These are phyloP conservation scores for Termitomyces sp. DNA, from an alignment of 768 basidiomycete genomes.

Conservation along the genomic window DNA sequence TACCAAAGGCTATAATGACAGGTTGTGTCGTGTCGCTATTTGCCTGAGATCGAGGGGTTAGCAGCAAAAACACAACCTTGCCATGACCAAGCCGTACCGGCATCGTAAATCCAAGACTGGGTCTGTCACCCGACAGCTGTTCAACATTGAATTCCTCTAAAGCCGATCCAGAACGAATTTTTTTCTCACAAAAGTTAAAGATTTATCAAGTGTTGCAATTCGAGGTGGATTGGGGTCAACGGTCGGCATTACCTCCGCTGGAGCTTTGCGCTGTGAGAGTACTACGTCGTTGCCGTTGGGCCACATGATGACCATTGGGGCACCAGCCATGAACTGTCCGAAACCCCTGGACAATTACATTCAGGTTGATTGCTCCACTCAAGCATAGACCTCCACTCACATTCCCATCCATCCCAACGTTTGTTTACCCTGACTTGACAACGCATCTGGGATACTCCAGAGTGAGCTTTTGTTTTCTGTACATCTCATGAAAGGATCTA, in stretches of 20 bases:
- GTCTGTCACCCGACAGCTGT: slow-evolving; percentile 35
- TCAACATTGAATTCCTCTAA: slow-evolving; percentile 5
- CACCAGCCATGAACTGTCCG: slow-evolving; percentile 46
- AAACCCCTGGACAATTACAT: slow-evolving; percentile 43
- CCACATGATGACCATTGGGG: slow-evolving; percentile 76
- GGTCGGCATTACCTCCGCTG: slow-evolving; percentile 48
- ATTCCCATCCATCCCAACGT: slow-evolving; percentile 57
- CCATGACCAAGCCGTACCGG: not conserved
- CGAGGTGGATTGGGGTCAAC: slow-evolving; percentile 49
- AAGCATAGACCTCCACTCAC: slow-evolving; percentile 25
- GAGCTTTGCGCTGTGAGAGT: slow-evolving; percentile 58
- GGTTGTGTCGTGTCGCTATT: slow-evolving; percentile 32
- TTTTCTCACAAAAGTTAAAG: slow-evolving; percentile 32
- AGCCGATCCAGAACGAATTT: not conserved
- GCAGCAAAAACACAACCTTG: not conserved
- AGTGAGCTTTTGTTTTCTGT: not conserved
- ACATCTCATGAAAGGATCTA: not conserved
- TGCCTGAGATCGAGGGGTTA: slow-evolving; percentile 24
- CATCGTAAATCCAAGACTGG: slow-evolving; percentile 25
- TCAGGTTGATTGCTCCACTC: not conserved
- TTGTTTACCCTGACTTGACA: slow-evolving; percentile 36
- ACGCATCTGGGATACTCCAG: slow-evolving; percentile 31
- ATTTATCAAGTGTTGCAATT: slow-evolving; percentile 33
- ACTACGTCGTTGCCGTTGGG: slow-evolving; percentile 59
- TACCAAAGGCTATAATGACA: slow-evolving; percentile 60